Conservation (phyloP, 2,329 filamentous ascomycete species). For the Escovopsis sp. region DNA sequence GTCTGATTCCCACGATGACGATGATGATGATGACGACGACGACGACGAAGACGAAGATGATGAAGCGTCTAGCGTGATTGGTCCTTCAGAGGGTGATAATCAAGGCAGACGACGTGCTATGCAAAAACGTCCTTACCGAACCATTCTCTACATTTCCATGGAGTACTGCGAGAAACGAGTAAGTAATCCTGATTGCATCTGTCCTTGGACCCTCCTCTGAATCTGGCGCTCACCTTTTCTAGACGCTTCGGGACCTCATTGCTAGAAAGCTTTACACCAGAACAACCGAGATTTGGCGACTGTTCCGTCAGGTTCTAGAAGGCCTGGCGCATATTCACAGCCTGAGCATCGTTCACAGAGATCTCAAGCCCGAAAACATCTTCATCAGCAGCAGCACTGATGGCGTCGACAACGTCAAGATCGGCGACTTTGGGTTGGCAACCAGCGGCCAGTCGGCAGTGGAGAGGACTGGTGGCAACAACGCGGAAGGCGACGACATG, state of each 20-base stretch:
- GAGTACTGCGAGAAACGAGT: constrained; percentile 90
- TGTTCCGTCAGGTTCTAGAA: constrained; percentile 84
- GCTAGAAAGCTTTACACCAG: constrained; percentile 59
- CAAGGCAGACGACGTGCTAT: constrained; percentile 20
- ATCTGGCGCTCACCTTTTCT: not conserved
- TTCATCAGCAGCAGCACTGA: constrained; percentile 64
- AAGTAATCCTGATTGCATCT: constrained; percentile 15
- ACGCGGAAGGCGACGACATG: constrained; percentile 44
- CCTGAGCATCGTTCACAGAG: constrained; percentile 84
- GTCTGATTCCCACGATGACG: constrained; percentile 22
- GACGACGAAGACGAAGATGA: constrained; percentile 34
- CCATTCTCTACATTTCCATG: constrained; percentile 93
- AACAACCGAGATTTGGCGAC: constrained; percentile 67
- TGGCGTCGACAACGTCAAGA: constrained; percentile 75
- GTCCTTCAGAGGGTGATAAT: constrained; percentile 12
- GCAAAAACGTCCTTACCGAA: constrained; percentile 42
- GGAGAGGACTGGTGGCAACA: constrained; percentile 31
- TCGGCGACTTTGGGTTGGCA: constrained; percentile 90
- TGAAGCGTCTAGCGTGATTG: constrained; percentile 22
- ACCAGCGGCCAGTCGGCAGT: constrained; percentile 68
- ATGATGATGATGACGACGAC: constrained; percentile 31
- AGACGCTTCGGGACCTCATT: constrained; percentile 79
- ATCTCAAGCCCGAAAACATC: constrained; percentile 93
- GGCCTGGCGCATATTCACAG: constrained; percentile 82
- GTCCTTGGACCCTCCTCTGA: not conserved